A percentile compares a stretch with the other conserved stretches of the same genome.
These are phyloP conservation scores for Cairneyella variabilis DNA, from an alignment of 495 filamentous ascomycete species.

Conservation along the genomic window DNA sequence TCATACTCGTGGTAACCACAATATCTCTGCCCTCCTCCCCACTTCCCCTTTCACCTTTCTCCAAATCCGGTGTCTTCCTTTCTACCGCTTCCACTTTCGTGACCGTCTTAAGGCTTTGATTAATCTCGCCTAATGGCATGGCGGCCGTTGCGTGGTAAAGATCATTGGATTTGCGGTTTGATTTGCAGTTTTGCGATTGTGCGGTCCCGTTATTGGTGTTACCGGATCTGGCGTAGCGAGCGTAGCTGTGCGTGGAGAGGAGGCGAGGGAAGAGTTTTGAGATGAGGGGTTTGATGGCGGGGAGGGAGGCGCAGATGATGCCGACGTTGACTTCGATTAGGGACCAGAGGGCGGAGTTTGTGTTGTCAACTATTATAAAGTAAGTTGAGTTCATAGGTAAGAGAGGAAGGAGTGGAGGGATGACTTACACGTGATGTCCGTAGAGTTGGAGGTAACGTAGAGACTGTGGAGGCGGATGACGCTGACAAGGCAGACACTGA, in stretches of 20 bases:
- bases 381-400: neutral
- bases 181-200: neutral
- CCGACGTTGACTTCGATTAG: slow-evolving; percentile 32
- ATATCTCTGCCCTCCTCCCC: neutral
- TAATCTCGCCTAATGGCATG: neutral
- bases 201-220: neutral
- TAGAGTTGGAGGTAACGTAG: slow-evolving; percentile 28
- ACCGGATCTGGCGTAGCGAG: too few species aligned
- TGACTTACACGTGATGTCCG: slow-evolving; percentile 32
- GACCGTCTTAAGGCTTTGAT: neutral
- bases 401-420: neutral
- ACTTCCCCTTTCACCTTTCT: neutral
- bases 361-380: slow-evolving; percentile 14
- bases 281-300: slow-evolving; percentile 40
- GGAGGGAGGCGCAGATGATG: slow-evolving; percentile 29
- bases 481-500: slow-evolving; percentile 17
- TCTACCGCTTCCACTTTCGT: neutral
- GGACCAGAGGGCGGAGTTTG: slow-evolving; percentile 41
- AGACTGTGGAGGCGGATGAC: slow-evolving; percentile 44
- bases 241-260: slow-evolving; percentile 14
- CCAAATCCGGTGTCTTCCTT: neutral
- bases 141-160: neutral
- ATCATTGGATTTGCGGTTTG: neutral
- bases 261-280: slow-evolving; percentile 32
- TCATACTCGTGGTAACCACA: neutral